Base-by-base conservation (phyloP, 495 filamentous ascomycete genomes). In the Mytilinidion resinicola region DNA sequence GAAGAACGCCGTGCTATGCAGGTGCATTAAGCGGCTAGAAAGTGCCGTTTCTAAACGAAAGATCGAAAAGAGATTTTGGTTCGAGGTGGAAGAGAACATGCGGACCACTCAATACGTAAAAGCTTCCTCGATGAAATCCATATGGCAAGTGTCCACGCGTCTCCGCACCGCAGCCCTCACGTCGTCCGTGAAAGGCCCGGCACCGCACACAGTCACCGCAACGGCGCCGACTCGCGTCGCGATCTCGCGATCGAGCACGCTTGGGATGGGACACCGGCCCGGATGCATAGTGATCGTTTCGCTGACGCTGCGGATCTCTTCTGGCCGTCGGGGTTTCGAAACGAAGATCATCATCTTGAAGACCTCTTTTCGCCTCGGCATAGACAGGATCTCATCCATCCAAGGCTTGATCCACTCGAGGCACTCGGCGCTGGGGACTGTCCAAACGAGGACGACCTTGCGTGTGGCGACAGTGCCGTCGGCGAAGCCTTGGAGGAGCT, bases 91-190 rank as follows among this genome's bases (percentile, higher is more conserved):
- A 30, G 3, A 30, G 25, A 42, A 17, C 12, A 42, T 42, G 39
- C 11, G 12, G 39, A 17, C 8, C 39, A 9, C 49, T 60, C 63
- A 75, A 58, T 73, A 75, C 20, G 87, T 92, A 74, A 98, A 98
- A 44, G 89, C 88, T 76, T 98, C 93, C 70, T 98, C 93, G 20
- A 91, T 78, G 72, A 97, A 96, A 70, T 96, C 91, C 15, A 97
- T 77, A 34, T 78, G 80, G 19, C 82, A 84, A 4, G 80, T 78
- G 51, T 82, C 78, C 49, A 88, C 83, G 63, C 81, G 78, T 37
- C 72, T 75, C 52, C 93, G 77, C 17, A 87, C 82, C 17, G 90
- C 90, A 19, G 75, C 74, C 21, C 93, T 67, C 0, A 97, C 95
- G 59, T 90, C 87, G 73, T 98, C 93, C 33, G 86, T 88, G 70